phyloP scores from a whole-genome alignment of 768 basidiomycete genomes.

The Rubroboletus pulcherrimus region DNA sequence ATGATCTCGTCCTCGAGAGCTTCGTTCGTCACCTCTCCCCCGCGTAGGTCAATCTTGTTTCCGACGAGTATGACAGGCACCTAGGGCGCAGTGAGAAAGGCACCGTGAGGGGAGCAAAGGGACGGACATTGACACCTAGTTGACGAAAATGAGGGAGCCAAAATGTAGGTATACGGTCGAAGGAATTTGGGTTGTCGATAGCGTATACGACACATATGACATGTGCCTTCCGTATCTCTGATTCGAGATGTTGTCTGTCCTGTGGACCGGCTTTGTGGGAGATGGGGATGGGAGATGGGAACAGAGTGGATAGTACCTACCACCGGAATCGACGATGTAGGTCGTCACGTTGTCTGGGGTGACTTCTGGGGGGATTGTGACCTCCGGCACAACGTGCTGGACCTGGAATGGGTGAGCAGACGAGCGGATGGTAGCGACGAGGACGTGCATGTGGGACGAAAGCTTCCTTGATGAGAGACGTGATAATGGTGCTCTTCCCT shows the following conservation, averaged over 20 bases:
- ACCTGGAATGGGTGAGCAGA: slow-evolving; percentile 50
- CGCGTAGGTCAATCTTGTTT: slow-evolving; percentile 96
- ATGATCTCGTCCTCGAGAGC: slow-evolving; percentile 91
- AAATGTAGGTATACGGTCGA: slow-evolving; percentile 96
- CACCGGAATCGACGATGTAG: slow-evolving; percentile 95
- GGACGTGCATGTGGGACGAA: slow-evolving; percentile 79
- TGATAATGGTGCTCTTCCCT: slow-evolving; percentile 97
- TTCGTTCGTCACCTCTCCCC: slow-evolving; percentile 91
- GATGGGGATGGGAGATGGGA: slow-evolving; percentile 3
- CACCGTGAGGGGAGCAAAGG: background rate
- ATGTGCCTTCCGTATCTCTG: slow-evolving; percentile 95
- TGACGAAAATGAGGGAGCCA: slow-evolving; percentile 96
- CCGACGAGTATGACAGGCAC: slow-evolving; percentile 96
- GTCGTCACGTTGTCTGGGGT: slow-evolving; percentile 98
- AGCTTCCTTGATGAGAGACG: slow-evolving; percentile 93
- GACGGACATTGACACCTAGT: slow-evolving; percentile 87
- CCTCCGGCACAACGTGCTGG: slow-evolving; percentile 92
- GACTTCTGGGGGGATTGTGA: slow-evolving; percentile 96
- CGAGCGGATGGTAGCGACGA: background rate
- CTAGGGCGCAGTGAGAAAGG: slow-evolving; percentile 37
- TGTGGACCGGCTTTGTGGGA: slow-evolving; percentile 66
- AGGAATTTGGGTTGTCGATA: slow-evolving; percentile 94
- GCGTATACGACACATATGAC: slow-evolving; percentile 98
- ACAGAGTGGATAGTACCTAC: slow-evolving; percentile 42
- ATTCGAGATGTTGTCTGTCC: slow-evolving; percentile 85